Percentiles rank a stretch among this genome's conserved stretches.
Conservation (phyloP, 2,329 filamentous ascomycete genomes). For the Dendrostoma leiphaemia region DNA sequence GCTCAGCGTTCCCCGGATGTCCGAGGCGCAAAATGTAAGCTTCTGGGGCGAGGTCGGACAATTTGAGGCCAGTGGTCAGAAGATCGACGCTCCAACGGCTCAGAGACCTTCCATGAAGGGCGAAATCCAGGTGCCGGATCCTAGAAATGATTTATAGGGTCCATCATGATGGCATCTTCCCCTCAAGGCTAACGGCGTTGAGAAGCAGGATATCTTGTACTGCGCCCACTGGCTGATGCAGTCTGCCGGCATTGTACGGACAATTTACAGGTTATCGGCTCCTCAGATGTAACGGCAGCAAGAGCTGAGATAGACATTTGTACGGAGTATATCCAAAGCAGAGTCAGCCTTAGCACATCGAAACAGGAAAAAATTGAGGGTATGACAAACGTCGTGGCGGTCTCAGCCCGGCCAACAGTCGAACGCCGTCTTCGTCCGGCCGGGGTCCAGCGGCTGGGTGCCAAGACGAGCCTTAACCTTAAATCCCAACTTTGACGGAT, state of each 20-base stretch:
- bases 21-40: neutral
- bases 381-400: neutral
- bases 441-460: neutral
- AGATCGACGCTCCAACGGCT: neutral
- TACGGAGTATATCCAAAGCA: too few relatives aligned
- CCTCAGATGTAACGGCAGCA: neutral
- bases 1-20: neutral
- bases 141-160: neutral
- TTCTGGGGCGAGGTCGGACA: neutral
- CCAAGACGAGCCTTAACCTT: neutral
- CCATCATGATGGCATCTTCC: too few relatives aligned
- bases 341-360: too few relatives aligned
- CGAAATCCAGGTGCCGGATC: neutral
- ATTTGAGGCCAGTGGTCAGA: neutral
- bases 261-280: neutral
- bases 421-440: neutral
- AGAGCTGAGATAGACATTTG: neutral
- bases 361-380: too few relatives aligned
- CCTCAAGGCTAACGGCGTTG: neutral
- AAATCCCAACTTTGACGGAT: neutral
- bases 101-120: slow-evolving; percentile 1
- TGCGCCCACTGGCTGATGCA: neutral
- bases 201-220: neutral
- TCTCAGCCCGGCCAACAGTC: neutral
- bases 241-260: slow-evolving; percentile 2